phyloP scores from a whole-genome alignment of 108 stramenopile species.

The Craspedostauros australis region DNA sequence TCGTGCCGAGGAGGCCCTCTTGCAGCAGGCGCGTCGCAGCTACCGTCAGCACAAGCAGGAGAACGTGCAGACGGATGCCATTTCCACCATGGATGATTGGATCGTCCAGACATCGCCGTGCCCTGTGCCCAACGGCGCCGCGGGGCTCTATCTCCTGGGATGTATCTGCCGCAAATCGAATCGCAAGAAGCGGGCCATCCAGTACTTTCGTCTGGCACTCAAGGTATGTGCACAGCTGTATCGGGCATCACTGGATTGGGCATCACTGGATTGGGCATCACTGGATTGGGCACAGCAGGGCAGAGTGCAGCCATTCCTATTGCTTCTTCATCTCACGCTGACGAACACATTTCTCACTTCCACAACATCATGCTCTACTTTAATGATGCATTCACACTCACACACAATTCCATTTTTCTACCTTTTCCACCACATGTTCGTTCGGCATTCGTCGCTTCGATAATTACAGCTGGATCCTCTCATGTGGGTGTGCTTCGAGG shows the following conservation, averaged over 20 bases:
- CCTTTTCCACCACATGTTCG: background rate
- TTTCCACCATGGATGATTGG: constrained; percentile 55
- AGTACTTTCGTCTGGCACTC: constrained; percentile 72
- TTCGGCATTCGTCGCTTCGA: background rate
- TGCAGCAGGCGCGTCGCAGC: constrained; percentile 28
- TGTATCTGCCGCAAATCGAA: constrained; percentile 71
- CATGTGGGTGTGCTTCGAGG: constrained; percentile 78
- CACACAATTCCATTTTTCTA: background rate
- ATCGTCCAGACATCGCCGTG: constrained; percentile 49
- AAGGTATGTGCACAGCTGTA: constrained; percentile 35
- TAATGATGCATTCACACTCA: too few relatives aligned
- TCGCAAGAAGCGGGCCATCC: constrained; percentile 64
- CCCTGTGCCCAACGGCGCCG: constrained; percentile 86
- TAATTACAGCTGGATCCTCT: constrained; percentile 69
- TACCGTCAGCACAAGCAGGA: constrained; percentile 24
- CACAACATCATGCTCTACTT: too few relatives aligned
- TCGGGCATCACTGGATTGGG: too few relatives aligned
- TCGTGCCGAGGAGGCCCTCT: constrained; percentile 71
- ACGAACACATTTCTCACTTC: too few relatives aligned
- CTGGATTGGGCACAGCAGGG: too few relatives aligned
- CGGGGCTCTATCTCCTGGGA: constrained; percentile 76
- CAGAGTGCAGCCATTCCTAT: too few relatives aligned
- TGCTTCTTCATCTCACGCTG: too few relatives aligned
- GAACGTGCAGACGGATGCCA: constrained; percentile 4
- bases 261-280: too few relatives aligned